Base-by-base conservation (phyloP, 2,329 filamentous ascomycete species). In the Immersiporthe knoxdaviesiana region DNA sequence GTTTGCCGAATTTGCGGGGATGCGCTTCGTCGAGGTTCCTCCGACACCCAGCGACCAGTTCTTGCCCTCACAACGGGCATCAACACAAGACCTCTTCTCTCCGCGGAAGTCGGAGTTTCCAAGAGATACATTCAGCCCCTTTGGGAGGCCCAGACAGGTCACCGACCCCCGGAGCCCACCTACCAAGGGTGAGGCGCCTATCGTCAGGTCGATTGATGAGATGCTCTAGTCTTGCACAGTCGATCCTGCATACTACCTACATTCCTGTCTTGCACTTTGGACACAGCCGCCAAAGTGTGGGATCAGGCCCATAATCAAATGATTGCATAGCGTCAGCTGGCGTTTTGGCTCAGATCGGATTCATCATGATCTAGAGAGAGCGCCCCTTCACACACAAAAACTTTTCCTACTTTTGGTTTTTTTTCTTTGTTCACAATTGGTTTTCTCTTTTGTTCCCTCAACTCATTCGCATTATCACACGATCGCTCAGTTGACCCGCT, bases 151-250 rank as follows among this genome's bases (percentile, higher is more conserved):
- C 14, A 74, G 81, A 2, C 84, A 86, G 71, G 79, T 83, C 14
- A 83, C 83, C 18, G 91, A 94, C 76, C 92, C 92, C 18, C 83
- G 92, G 74, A 94, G 91, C 77, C 92, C 92, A 21, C 90, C 91
- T 0, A 92, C 90, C 16, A 88, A 87, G 75, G 91, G 92, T 52
- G 90, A 91, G 77, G 89, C 88, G 69, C 91, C 92, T 3, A 94
- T 95, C 71, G 88, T 90, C 65, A 85, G 92, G 68, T 94, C 90
- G 69, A 95, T 95, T 75, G 90, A 92, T 77, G 91, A 94, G 75
- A 83, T 93, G 65, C 82, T 94, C 79, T 94, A 84, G 83, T 35
- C 35, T 47, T 12, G 7, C 27, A 44, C 30, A 47, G n/a, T 60
- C 24, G 6, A 50, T 21, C 8, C 32, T 39, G 56, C 56, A 35